phyloP scores from a whole-genome alignment of 78 protist genomes.

The Capsaspora owczarzaki region DNA sequence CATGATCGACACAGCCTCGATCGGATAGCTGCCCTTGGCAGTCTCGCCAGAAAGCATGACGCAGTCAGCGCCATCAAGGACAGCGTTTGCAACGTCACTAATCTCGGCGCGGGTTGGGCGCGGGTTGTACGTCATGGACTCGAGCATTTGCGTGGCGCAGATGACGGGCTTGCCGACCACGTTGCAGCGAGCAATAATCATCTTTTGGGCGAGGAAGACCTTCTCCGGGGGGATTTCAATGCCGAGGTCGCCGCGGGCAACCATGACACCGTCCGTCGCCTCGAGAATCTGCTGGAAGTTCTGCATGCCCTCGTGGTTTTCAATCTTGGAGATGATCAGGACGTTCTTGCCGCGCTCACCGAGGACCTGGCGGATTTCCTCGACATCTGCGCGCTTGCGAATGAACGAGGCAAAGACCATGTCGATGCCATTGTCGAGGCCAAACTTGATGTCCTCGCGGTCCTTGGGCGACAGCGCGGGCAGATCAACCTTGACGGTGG shows the following conservation, averaged over 20 bases:
- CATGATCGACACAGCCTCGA: conserved; percentile 29
- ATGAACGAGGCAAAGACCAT: conserved; percentile 75
- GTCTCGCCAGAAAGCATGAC: conserved; percentile 85
- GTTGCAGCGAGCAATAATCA: conserved; percentile 67
- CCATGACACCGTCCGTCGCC: conserved; percentile 84
- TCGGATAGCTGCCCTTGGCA: conserved; percentile 57
- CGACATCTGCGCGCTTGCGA: conserved; percentile 47
- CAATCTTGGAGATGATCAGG: conserved; percentile 79
- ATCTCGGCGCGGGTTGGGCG: conserved; percentile 92
- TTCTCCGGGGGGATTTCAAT: conserved; percentile 70
- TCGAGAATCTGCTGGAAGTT: conserved; percentile 72
- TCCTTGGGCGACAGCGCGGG: conserved; percentile 77
- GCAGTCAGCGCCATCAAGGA: conserved; percentile 73
- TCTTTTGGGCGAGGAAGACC: conserved; percentile 77
- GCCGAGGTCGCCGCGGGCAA: conserved; percentile 92
- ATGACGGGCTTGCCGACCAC: conserved; percentile 51
- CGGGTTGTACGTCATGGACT: conserved; percentile 74
- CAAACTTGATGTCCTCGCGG: conserved; percentile 46
- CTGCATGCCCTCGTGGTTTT: conserved; percentile 65
- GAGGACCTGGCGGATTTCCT: conserved; percentile 30
- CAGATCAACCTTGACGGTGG: conserved; percentile 49
- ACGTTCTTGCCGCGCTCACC: conserved; percentile 33
- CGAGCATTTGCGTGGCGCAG: conserved; percentile 63
- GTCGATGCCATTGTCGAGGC: conserved; percentile 49
- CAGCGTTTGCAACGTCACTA: conserved; percentile 68